phyloP scores from a whole-genome alignment of 495 filamentous ascomycete genomes.

The Aspergillus hancockii region DNA sequence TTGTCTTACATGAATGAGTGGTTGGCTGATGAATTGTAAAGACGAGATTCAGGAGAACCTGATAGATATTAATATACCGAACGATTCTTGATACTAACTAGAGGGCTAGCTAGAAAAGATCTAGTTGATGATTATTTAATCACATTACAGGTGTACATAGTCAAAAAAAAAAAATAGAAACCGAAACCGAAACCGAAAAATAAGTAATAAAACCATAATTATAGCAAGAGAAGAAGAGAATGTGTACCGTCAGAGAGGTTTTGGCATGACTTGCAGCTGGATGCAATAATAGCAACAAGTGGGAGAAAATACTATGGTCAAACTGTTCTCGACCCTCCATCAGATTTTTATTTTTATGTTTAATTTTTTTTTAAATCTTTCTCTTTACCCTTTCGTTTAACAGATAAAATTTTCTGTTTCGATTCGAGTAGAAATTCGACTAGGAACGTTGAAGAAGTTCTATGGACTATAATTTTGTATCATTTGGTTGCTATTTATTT shows the following conservation, averaged over 20 bases:
- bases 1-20: constrained; percentile 23
- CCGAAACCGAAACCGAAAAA: neutral
- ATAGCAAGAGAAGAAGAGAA: neutral
- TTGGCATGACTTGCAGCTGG: constrained; percentile 29
- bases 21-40: constrained; percentile 20
- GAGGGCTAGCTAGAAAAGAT: neutral
- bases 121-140: neutral
- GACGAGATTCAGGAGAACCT: constrained; percentile 23
- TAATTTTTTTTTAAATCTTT: neutral
- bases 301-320: constrained; percentile 1
- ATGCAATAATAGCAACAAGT: constrained; percentile 5
- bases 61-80: constrained; percentile 18
- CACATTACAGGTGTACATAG: constrained; percentile 4
- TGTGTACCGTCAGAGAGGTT: neutral
- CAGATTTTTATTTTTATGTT: too few species aligned
- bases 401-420: neutral
- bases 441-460: neutral
- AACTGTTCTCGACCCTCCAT: neutral
- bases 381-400: neutral
- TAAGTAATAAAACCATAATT: neutral
- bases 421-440: neutral
- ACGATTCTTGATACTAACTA: neutral
- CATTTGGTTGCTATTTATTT: neutral
- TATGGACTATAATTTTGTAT: neutral
- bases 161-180: too few species aligned